Evolutionary conservation across 2,329 filamentous ascomycete genomes (phyloP).

Genomic region (Botrytis byssoidea): DNA sequence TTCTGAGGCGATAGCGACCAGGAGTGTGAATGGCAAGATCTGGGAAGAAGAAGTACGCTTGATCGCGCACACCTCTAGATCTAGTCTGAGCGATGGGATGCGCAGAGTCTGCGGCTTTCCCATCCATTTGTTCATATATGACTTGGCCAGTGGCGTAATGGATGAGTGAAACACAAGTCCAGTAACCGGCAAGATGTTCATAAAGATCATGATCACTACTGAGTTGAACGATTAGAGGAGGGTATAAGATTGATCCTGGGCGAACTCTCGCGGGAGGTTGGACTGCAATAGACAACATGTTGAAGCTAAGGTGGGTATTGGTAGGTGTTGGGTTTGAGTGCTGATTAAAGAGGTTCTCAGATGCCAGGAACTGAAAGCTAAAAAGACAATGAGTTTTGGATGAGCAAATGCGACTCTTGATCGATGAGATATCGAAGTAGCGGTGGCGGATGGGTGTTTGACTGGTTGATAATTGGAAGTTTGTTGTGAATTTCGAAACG

Average conservation of each 20-base stretch:
- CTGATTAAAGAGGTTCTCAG: not conserved
- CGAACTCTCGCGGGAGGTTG: slow-evolving; percentile 34
- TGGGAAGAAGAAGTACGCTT: slow-evolving; percentile 38
- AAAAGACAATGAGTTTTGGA: not conserved
- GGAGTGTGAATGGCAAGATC: slow-evolving; percentile 34
- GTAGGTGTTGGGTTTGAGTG: not conserved
- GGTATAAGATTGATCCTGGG: slow-evolving; percentile 32
- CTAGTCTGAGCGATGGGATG: slow-evolving; percentile 31
- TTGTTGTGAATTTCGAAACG: not conserved
- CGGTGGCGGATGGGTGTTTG: not conserved
- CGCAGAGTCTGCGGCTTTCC: slow-evolving; percentile 35
- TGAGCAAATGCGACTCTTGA: not conserved
- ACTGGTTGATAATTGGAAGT: not conserved
- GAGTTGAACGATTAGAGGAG: slow-evolving; percentile 34
- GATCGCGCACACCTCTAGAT: slow-evolving; percentile 25
- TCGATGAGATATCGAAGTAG: not conserved
- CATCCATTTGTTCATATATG: slow-evolving; percentile 33
- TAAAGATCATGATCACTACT: slow-evolving; percentile 33
- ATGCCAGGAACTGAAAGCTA: slow-evolving; percentile 2
- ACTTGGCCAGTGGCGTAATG: slow-evolving; percentile 32
- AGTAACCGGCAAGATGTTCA: slow-evolving; percentile 33
- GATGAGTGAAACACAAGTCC: slow-evolving; percentile 35
- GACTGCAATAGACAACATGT: slow-evolving; percentile 29
- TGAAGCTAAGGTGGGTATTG: not conserved
- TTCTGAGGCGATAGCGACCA: slow-evolving; percentile 35